Evolutionary conservation across 768 basidiomycete genomes (phyloP).

Genomic region (Tricholoma saponaceum): DNA sequence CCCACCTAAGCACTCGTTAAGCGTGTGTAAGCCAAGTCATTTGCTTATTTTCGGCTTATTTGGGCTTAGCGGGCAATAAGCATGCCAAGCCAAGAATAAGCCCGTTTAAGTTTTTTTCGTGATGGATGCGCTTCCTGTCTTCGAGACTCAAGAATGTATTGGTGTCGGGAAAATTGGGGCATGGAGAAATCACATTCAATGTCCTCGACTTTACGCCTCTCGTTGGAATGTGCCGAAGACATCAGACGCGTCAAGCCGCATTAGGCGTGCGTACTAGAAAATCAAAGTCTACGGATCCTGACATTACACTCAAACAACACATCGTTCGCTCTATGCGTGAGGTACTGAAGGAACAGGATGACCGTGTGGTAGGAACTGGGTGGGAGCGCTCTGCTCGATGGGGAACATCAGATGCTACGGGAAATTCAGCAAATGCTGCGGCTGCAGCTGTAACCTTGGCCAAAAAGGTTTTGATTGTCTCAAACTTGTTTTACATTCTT

Average conservation of each 20-base stretch:
- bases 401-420: background rate
- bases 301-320: background rate
- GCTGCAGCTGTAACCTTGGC: background rate
- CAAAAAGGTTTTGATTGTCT: no score
- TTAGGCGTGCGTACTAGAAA: background rate
- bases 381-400: constrained; percentile 10
- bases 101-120: no score
- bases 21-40: no score
- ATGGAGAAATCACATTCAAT: background rate
- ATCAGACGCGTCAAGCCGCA: background rate
- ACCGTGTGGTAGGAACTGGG: background rate
- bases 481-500: no score
- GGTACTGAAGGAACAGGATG: background rate
- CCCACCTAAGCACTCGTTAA: no score
- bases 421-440: background rate
- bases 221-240: background rate
- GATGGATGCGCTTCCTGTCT: no score
- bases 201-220: background rate
- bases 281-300: constrained; percentile 12
- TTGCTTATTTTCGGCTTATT: no score
- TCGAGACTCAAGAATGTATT: no score
- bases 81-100: no score
- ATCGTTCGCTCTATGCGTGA: background rate
- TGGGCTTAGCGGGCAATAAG: no score
- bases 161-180: no score